phyloP scores from a whole-genome alignment of 805 yeast genomes.

The Ogataea siamensis region DNA sequence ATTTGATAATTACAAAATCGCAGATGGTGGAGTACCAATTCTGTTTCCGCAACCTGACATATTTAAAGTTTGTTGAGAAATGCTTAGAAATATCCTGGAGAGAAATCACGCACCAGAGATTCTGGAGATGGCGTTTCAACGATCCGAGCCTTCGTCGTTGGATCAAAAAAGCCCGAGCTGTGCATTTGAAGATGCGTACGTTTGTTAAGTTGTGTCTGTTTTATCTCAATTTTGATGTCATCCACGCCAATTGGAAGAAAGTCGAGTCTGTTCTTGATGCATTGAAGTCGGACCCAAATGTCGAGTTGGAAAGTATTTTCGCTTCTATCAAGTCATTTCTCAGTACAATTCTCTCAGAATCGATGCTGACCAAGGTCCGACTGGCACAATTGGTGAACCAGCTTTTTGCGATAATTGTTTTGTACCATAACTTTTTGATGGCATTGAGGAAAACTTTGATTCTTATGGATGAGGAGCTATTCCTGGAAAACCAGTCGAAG shows the following conservation, averaged over 20 bases:
- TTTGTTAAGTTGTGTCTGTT: constrained; percentile 54
- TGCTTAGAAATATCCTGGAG: constrained; percentile 67
- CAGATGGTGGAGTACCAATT: constrained; percentile 76
- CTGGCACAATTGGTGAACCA: constrained; percentile 46
- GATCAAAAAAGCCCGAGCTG: constrained; percentile 51
- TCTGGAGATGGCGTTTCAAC: constrained; percentile 59
- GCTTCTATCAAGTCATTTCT: constrained; percentile 53
- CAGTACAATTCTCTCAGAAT: constrained; percentile 61
- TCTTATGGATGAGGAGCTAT: constrained; percentile 46
- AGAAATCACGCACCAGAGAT: constrained; percentile 59
- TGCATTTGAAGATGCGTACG: constrained; percentile 57
- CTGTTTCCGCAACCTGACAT: constrained; percentile 66
- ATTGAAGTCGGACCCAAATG: constrained; percentile 17
- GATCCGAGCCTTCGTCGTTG: constrained; percentile 46
- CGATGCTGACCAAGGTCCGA: constrained; percentile 60
- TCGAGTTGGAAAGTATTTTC: constrained; percentile 42
- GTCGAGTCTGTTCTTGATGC: constrained; percentile 34
- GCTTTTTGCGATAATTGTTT: constrained; percentile 46
- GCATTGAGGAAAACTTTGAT: constrained; percentile 56
- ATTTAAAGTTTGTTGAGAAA: constrained; percentile 60
- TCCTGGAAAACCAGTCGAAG: constrained; percentile 38
- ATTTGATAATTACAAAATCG: constrained; percentile 68
- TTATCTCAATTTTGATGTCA: constrained; percentile 57
- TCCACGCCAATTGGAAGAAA: constrained; percentile 51
- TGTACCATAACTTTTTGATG: constrained; percentile 46